Percentiles rank a stretch among this genome's conserved stretches.
phyloP scores from a whole-genome alignment of 345 rosid species.

The Salix purpurea region DNA sequence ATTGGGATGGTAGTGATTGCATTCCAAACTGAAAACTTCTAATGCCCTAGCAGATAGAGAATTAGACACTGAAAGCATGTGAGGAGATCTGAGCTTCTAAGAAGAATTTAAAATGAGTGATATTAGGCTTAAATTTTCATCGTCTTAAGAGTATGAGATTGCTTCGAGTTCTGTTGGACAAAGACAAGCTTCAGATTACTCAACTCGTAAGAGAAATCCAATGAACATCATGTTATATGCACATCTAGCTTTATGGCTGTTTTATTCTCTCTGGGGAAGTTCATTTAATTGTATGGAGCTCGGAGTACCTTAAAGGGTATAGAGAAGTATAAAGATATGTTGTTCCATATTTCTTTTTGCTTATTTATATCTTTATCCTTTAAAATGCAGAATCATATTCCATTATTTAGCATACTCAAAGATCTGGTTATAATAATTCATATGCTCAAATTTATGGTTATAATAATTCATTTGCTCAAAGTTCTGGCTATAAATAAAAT shows the following conservation, averaged over 20 bases:
- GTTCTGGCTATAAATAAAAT: background rate
- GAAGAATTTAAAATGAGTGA: slow-evolving; percentile 7
- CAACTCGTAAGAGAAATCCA: background rate
- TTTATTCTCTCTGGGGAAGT: background rate
- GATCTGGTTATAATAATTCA: background rate
- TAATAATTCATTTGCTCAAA: background rate
- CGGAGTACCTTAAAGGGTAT: background rate
- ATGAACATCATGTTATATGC: background rate
- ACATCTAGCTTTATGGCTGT: background rate
- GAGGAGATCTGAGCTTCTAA: slow-evolving; percentile 2
- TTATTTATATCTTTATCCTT: background rate
- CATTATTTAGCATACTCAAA: background rate
- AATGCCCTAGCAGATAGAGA: slow-evolving; percentile 3
- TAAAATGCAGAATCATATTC: background rate
- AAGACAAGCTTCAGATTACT: background rate
- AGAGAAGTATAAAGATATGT: background rate
- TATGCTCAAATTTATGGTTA: background rate
- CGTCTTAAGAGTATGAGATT: background rate
- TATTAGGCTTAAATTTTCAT: background rate
- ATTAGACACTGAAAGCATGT: background rate
- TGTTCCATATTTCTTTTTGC: background rate
- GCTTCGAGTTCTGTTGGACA: background rate
- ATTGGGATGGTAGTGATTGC: slow-evolving; percentile 4
- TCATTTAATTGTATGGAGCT: background rate
- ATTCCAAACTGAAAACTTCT: slow-evolving; percentile 11